Conservation (phyloP, 768 basidiomycete species). For the Tylopilus subfusipes region DNA sequence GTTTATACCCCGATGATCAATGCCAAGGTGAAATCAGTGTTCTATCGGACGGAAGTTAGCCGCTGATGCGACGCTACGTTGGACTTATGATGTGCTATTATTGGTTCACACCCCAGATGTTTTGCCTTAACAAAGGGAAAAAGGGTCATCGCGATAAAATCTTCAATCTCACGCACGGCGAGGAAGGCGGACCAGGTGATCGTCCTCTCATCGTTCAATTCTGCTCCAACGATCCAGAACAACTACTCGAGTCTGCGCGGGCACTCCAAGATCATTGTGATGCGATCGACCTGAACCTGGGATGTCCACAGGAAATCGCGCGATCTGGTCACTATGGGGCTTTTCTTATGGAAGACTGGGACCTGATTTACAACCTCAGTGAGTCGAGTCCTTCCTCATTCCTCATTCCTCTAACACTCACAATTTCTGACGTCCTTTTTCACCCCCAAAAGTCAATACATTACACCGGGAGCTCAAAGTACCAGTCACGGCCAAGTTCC, state of each 20-base stretch:
- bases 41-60: background rate
- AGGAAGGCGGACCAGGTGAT: constrained; percentile 78
- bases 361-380: constrained; percentile 79
- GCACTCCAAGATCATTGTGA: constrained; percentile 79
- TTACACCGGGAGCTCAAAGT: constrained; percentile 79
- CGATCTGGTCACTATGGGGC: constrained; percentile 81
- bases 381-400: constrained; percentile 22
- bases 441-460: constrained; percentile 66
- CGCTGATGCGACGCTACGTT: background rate
- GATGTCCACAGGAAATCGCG: constrained; percentile 96
- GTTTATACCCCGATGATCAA: constrained; percentile 99
- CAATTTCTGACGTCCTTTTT: background rate
- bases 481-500: constrained; percentile 97
- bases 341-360: constrained; percentile 95
- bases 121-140: constrained; percentile 35
- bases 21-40: constrained; percentile 56
- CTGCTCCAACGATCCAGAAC: constrained; percentile 84
- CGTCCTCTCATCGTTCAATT: constrained; percentile 91
- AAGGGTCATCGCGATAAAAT: constrained; percentile 54
- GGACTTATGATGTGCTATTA: background rate
- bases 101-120: constrained; percentile 47
- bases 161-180: constrained; percentile 67
- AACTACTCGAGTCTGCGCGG: constrained; percentile 73
- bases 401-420: background rate
- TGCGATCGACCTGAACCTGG: constrained; percentile 91